Percentiles rank a stretch among this genome's conserved stretches.
Conservation (phyloP, 23 red algal genomes). For the Rhodosorus marinus region DNA sequence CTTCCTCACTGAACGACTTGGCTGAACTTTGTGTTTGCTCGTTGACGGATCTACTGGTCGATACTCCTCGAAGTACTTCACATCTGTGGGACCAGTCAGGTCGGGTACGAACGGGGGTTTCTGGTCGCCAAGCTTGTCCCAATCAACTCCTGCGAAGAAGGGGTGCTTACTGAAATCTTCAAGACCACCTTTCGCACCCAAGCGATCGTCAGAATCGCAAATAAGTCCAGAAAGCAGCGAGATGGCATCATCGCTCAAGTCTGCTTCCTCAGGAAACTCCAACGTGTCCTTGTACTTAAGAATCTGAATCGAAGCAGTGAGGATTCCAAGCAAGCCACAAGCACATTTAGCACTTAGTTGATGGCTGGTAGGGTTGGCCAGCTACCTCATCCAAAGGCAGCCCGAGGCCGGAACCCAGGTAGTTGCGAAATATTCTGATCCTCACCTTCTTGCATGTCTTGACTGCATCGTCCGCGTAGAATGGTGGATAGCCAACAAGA, state of each 20-base stretch:
- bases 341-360: too few relatives aligned
- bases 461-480: constrained; percentile 87
- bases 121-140: constrained; percentile 32
- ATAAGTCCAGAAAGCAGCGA: constrained; percentile 69
- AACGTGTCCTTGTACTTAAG: constrained; percentile 79
- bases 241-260: constrained; percentile 59
- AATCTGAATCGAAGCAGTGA: too few relatives aligned
- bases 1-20: constrained; percentile 28
- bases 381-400: too few relatives aligned
- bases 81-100: constrained; percentile 64
- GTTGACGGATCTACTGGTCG: constrained; percentile 2
- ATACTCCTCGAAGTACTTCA: constrained; percentile 75
- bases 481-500: constrained; percentile 93
- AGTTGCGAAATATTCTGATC: too few relatives aligned
- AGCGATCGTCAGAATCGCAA: constrained; percentile 68
- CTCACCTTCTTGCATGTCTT: constrained; percentile 93
- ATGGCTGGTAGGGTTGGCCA: too few relatives aligned
- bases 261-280: constrained; percentile 68
- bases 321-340: too few relatives aligned
- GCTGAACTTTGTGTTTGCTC: not conserved
- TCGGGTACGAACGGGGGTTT: constrained; percentile 86
- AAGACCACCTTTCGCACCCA: constrained; percentile 59
- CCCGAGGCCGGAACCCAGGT: too few relatives aligned
- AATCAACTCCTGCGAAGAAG: constrained; percentile 84
- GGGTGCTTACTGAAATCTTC: constrained; percentile 92